phyloP scores from a whole-genome alignment of 2,329 filamentous ascomycete species.

The Metarhizium humberi region DNA sequence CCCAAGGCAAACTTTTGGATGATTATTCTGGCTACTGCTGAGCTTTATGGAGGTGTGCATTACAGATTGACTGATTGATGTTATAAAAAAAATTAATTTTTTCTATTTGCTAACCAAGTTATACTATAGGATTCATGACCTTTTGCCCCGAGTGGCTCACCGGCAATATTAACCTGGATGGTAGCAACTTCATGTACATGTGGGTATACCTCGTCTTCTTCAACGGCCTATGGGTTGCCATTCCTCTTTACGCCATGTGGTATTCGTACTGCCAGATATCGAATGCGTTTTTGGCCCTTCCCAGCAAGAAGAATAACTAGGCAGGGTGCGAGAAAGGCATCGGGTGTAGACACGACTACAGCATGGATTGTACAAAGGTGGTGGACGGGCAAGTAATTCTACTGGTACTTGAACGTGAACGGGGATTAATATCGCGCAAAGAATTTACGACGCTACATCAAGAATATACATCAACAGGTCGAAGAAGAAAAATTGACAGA shows the following conservation, averaged over 20 bases:
- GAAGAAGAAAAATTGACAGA: no score
- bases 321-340: background rate
- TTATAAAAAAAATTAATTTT: no score
- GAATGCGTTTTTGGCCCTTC: slow-evolving; percentile 34
- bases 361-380: no score
- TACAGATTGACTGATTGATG: no score
- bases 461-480: no score
- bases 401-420: no score
- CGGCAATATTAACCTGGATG: slow-evolving; percentile 51
- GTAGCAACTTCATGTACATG: slow-evolving; percentile 57
- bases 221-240: slow-evolving; percentile 58
- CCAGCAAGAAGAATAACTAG: slow-evolving; percentile 18
- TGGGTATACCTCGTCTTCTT: slow-evolving; percentile 63
- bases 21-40: slow-evolving; percentile 54
- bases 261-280: slow-evolving; percentile 46
- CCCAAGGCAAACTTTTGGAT: slow-evolving; percentile 51
- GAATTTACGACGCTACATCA: no score
- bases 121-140: slow-evolving; percentile 52
- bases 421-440: no score
- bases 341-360: no score
- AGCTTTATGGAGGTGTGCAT: slow-evolving; percentile 50
- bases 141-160: slow-evolving; percentile 62
- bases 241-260: slow-evolving; percentile 51
- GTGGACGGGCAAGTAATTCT: no score
- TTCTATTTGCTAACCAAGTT: no score